Percentiles rank a stretch among this genome's conserved stretches.
These are phyloP conservation scores for Eucalyptus guilfoylei DNA, from an alignment of 345 rosid species.

Conservation along the genomic window DNA sequence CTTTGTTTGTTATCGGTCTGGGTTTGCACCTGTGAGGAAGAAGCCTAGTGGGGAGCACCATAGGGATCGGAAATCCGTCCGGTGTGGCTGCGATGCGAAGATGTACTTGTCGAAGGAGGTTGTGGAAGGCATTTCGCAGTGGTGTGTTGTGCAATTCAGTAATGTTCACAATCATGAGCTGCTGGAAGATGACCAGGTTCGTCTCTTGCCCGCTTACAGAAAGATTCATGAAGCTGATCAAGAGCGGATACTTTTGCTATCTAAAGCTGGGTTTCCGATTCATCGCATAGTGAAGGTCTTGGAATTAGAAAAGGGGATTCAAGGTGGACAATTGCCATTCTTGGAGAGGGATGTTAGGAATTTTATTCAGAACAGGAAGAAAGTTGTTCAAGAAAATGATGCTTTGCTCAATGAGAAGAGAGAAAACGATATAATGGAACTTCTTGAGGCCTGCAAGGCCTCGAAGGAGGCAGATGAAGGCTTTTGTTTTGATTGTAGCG, in stretches of 20 bases:
- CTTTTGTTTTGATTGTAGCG: conserved; percentile 55
- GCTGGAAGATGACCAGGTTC: conserved; percentile 87
- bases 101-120: conserved; percentile 72
- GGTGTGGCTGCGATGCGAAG: conserved; percentile 94
- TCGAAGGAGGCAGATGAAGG: conserved; percentile 50
- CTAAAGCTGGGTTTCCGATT: conserved; percentile 91
- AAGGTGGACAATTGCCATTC: conserved; percentile 80
- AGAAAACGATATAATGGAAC: conserved; percentile 61
- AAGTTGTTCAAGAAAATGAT: conserved; percentile 77
- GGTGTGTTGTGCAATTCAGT: conserved; percentile 90
- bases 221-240: conserved; percentile 86
- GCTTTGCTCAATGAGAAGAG: conserved; percentile 71
- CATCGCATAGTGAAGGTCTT: conserved; percentile 77
- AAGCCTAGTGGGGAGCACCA: conserved; percentile 86
- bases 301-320: conserved; percentile 84
- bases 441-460: conserved; percentile 67
- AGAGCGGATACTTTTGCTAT: conserved; percentile 74
- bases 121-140: conserved; percentile 47
- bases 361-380: conserved; percentile 77
- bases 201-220: conserved; percentile 84
- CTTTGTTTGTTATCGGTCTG: conserved; percentile 94
- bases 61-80: conserved; percentile 75
- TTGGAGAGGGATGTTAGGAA: conserved; percentile 93
- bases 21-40: conserved; percentile 80
- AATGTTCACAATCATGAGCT: conserved; percentile 94